Conservation (phyloP, 2,329 filamentous ascomycete genomes). For the Cytospora schulzeri region DNA sequence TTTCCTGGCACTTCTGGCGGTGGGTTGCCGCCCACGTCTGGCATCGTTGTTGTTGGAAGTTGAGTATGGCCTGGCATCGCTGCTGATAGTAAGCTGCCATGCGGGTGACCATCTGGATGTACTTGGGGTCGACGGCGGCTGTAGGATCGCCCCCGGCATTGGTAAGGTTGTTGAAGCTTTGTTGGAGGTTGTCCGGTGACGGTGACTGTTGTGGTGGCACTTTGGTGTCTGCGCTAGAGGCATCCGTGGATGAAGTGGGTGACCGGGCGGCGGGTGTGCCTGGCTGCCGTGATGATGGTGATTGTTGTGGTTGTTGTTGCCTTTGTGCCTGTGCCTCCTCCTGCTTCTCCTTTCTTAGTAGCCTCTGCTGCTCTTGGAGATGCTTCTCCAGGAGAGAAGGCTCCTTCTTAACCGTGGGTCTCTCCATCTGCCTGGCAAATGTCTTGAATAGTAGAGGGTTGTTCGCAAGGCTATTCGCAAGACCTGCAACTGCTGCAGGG, state of each 20-base stretch:
- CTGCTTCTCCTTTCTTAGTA: conserved; percentile 11
- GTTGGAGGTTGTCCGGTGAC: conserved; percentile 14
- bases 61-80: conserved; percentile 49
- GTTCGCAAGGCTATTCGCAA: conserved; percentile 18
- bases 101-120: conserved; percentile 49
- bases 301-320: conserved; percentile 20
- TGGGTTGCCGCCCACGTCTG: conserved; percentile 51
- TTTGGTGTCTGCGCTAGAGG: conserved; percentile 23
- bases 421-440: conserved; percentile 32
- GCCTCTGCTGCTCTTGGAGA: conserved; percentile 17
- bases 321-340: conserved; percentile 17
- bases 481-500: conserved; percentile 11
- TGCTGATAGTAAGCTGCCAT: conserved; percentile 53
- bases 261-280: conserved; percentile 18
- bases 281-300: conserved; percentile 9
- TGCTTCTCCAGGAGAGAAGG: conserved; percentile 26
- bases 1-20: conserved; percentile 50
- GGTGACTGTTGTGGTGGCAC: conserved; percentile 12
- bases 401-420: conserved; percentile 23
- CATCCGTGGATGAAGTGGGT: conserved; percentile 18
- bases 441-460: conserved; percentile 29
- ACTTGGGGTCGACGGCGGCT: conserved; percentile 41
- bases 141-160: conserved; percentile 17
- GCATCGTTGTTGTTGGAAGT: conserved; percentile 51
- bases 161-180: conserved; percentile 1